Conservation (phyloP, 495 filamentous ascomycete species). For the Trypethelium eluteriae region DNA sequence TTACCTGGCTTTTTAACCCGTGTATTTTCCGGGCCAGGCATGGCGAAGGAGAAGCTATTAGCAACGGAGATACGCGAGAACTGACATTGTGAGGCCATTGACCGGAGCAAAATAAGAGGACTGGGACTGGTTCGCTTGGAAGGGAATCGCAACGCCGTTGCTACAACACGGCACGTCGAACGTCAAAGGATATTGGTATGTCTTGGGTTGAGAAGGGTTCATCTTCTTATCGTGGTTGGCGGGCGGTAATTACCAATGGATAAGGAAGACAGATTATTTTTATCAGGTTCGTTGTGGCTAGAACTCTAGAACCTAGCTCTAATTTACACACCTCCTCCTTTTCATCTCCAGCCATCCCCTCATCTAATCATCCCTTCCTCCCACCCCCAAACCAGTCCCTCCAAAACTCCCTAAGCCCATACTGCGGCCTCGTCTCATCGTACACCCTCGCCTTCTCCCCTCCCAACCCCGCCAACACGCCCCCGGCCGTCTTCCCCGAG, state of each 20-base stretch:
- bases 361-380: not conserved
- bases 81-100: too few relatives aligned
- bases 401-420: conserved; percentile 86
- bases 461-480: conserved; percentile 48
- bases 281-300: not conserved
- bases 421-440: conserved; percentile 63
- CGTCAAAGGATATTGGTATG: too few relatives aligned
- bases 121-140: too few relatives aligned
- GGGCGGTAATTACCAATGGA: too few relatives aligned
- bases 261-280: not conserved
- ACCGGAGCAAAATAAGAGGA: too few relatives aligned
- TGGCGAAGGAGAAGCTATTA: not conserved
- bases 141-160: too few relatives aligned
- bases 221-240: too few relatives aligned
- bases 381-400: conserved; percentile 57
- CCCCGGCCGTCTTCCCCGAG: conserved; percentile 34
- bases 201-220: too few relatives aligned
- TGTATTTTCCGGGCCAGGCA: not conserved
- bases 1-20: not conserved
- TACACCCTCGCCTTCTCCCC: conserved; percentile 52
- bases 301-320: not conserved
- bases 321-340: not conserved
- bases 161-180: too few relatives aligned
- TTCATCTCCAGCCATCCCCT: not conserved
- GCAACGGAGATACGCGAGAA: not conserved